Conservation (phyloP, 2,329 filamentous ascomycete genomes). For the Huntiella savannae region DNA sequence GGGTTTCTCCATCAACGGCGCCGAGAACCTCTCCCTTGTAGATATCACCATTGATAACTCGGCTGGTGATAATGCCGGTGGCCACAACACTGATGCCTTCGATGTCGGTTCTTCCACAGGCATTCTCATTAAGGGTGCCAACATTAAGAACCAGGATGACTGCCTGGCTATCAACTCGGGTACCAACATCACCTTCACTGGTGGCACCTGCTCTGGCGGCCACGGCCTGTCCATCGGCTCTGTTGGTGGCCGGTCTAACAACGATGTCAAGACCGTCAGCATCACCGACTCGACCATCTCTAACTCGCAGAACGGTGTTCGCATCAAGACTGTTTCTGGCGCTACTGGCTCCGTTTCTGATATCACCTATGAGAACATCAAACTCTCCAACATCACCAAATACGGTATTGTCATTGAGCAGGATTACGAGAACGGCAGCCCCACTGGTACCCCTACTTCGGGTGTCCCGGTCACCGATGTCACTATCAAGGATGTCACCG, state of each 20-base stretch:
- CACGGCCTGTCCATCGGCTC: constrained; percentile 26
- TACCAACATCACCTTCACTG: constrained; percentile 26
- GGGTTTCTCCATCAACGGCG: constrained; percentile 22
- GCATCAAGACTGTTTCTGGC: constrained; percentile 30
- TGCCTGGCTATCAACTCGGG: constrained; percentile 39
- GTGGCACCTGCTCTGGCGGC: constrained; percentile 25
- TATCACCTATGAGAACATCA: constrained; percentile 26
- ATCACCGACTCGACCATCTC: constrained; percentile 30
- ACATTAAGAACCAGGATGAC: constrained; percentile 42
- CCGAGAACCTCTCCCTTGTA: constrained; percentile 19
- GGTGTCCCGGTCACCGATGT: constrained; percentile 36
- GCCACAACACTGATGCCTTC: constrained; percentile 40
- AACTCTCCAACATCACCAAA: constrained; percentile 23
- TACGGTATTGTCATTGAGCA: constrained; percentile 23
- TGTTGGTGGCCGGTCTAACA: constrained; percentile 29
- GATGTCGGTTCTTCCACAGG: constrained; percentile 31
- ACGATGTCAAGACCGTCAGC: constrained; percentile 30
- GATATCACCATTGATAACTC: constrained; percentile 22
- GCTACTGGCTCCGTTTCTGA: constrained; percentile 26
- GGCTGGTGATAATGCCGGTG: constrained; percentile 19
- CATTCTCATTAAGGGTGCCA: constrained; percentile 32
- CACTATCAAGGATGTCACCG: constrained; percentile 24
- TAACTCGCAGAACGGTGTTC: constrained; percentile 33
- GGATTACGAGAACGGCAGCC: constrained; percentile 29
- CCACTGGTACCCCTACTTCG: constrained; percentile 24